Evolutionary conservation across 179 eudicot genomes (phyloP).

Genomic region (Silene vulgaris): DNA sequence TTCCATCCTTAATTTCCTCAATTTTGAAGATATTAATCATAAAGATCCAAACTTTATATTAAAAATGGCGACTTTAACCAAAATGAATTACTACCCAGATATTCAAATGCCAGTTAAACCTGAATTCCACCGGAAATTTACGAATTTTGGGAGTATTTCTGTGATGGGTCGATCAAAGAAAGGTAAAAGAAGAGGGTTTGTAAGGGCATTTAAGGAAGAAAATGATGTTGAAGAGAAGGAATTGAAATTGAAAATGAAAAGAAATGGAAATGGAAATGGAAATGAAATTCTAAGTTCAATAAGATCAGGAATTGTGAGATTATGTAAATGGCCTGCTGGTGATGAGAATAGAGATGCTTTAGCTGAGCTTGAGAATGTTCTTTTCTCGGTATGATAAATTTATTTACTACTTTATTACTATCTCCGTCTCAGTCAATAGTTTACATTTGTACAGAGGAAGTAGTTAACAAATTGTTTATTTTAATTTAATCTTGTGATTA

Average conservation of each 20-base stretch:
- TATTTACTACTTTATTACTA: too few species aligned
- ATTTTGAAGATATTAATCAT: not conserved
- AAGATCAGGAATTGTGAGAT: conserved; percentile 46
- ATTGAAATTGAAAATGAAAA: not conserved
- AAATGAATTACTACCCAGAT: conserved; percentile 3
- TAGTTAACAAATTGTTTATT: not conserved
- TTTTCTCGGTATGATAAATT: conserved; percentile 42
- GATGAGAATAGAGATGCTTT: conserved; percentile 38
- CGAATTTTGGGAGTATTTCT: not conserved
- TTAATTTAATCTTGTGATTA: not conserved
- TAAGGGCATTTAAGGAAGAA: conserved; percentile 55
- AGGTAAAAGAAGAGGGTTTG: conserved; percentile 18
- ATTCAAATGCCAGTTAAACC: not conserved
- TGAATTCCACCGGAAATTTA: not conserved
- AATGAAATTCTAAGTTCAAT: conserved; percentile 30
- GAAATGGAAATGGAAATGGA: conserved; percentile 18
- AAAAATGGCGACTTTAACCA: not conserved
- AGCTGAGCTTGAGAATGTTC: conserved; percentile 61
- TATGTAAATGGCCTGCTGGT: conserved; percentile 48
- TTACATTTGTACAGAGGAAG: too few species aligned
- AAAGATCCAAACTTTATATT: too few species aligned
- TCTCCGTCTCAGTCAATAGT: too few species aligned
- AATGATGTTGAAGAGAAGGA: conserved; percentile 21
- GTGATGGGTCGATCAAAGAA: not conserved
- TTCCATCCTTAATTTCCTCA: not conserved